Base-by-base conservation (phyloP, 768 basidiomycete species). In the Trametes meyenii region DNA sequence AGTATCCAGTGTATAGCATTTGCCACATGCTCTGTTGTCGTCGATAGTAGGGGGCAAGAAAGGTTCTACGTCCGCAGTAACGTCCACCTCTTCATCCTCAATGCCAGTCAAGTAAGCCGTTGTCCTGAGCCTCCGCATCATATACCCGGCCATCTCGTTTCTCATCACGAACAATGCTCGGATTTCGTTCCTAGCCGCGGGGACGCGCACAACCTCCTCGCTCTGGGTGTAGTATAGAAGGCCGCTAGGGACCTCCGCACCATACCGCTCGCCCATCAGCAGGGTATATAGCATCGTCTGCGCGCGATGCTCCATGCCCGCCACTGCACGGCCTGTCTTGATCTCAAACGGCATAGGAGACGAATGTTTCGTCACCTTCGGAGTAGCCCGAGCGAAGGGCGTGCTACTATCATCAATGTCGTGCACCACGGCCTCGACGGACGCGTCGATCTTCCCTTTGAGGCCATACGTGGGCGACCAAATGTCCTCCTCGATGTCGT, bases 251-350 rank as follows among this genome's bases (percentile, higher is more conserved):
- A 97, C 86, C 21, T 89, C 83, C 5, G 84, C 82, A 5, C 87
- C 92, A 69, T 98, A 98, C n/a, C 96, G 84, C 71, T 98, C 96
- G 40, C 86, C 84, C 67, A 94, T 85, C 1, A 99, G 81, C 5
- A 98, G 78, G 1, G 94, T 96, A 72, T 99, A 99, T 3, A 99
- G 77, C 88, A 98, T 95, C 1, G 97, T 99, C 74, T 99, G 97
- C 0, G 97, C 97, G 39, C 97, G 89, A 73, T 98, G 96, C 66
- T 96, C 94, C 85, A 95, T 87, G 1, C 84, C 83, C 0, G 85
- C 88, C 6, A 80, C 77, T 0, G 88, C 77, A 33, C 90, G 82
- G 1, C 97, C 97, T 0, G 97, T 99, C 76, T 99, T 99, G 76
- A 99, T 93, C 73, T 99, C 97, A 55, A 99, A 86, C 0, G 96